Conservation (phyloP, 805 yeast species). For the Hanseniaspora pseudoguilliermondii region DNA sequence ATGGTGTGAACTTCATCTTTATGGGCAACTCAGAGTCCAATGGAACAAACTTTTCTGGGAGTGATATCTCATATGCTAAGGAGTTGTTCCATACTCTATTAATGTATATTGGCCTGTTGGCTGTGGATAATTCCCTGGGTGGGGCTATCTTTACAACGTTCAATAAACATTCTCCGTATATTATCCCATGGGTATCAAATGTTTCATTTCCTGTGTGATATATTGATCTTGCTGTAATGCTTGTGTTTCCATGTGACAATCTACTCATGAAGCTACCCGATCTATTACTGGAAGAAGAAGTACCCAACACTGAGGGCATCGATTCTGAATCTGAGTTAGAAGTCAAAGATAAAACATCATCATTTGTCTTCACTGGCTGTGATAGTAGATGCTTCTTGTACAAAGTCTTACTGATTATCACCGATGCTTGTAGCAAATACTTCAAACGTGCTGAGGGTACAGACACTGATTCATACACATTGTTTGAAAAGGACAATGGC, state of each 20-base stretch:
- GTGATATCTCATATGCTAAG: slow-evolving; percentile 54
- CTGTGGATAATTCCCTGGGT: slow-evolving; percentile 27
- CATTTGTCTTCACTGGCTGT: neutral
- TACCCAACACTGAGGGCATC: neutral
- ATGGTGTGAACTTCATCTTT: slow-evolving; percentile 53
- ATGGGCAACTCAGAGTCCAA: slow-evolving; percentile 48
- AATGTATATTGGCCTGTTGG: slow-evolving; percentile 63
- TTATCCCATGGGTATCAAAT: slow-evolving; percentile 12
- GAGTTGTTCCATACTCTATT: slow-evolving; percentile 64
- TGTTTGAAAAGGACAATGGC: slow-evolving; percentile 49
- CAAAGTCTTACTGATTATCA: slow-evolving; percentile 9
- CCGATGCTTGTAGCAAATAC: slow-evolving; percentile 18
- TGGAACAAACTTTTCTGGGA: slow-evolving; percentile 57
- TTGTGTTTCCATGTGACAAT: neutral
- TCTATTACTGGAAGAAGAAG: neutral
- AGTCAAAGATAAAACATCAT: neutral
- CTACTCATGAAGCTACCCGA: neutral
- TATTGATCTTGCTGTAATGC: neutral
- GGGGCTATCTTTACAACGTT: slow-evolving; percentile 34
- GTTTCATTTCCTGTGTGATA: neutral
- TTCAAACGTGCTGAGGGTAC: slow-evolving; percentile 27
- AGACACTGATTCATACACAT: slow-evolving; percentile 45
- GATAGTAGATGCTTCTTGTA: slow-evolving; percentile 1
- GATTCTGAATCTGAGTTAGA: slow-evolving; percentile 5
- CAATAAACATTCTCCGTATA: slow-evolving; percentile 26